Evolutionary conservation across 1,284 basidiomycete species (phyloP).

Genomic region (Pseudozyma sp.): DNA sequence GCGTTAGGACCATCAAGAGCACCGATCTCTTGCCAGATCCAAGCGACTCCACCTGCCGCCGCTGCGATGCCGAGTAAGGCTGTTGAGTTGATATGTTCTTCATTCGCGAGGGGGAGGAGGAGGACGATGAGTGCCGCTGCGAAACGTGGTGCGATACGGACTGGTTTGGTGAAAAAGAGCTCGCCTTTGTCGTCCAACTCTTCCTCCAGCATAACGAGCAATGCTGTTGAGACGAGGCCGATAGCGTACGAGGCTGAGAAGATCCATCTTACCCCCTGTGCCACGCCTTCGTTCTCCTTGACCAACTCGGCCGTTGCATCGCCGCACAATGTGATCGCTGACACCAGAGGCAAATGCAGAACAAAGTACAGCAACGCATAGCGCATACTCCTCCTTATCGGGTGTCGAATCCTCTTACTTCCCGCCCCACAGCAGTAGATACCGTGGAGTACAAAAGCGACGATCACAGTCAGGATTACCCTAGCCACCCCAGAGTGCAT

Average conservation of each 20-base stretch:
- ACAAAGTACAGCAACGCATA: slow-evolving; percentile 42
- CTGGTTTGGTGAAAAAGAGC: slow-evolving; percentile 45
- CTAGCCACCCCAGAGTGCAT: slow-evolving; percentile 49
- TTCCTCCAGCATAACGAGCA: slow-evolving; percentile 52
- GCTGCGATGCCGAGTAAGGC: slow-evolving; percentile 50
- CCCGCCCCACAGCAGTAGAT: slow-evolving; percentile 51
- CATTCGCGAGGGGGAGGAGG: slow-evolving; percentile 52
- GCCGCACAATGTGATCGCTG: slow-evolving; percentile 58
- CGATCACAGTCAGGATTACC: slow-evolving; percentile 43
- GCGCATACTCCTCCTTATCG: slow-evolving; percentile 37
- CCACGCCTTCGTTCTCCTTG: slow-evolving; percentile 42
- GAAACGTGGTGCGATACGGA: slow-evolving; percentile 47
- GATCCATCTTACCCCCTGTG: slow-evolving; percentile 53
- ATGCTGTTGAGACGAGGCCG: slow-evolving; percentile 45
- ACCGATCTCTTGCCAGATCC: slow-evolving; percentile 54
- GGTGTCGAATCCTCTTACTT: slow-evolving; percentile 44
- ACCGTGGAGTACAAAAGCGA: slow-evolving; percentile 53
- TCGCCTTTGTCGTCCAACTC: slow-evolving; percentile 52
- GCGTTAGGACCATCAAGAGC: slow-evolving; percentile 60
- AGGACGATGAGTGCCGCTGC: slow-evolving; percentile 44
- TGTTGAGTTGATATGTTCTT: slow-evolving; percentile 33
- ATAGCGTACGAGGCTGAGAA: slow-evolving; percentile 50
- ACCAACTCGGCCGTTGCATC: slow-evolving; percentile 56
- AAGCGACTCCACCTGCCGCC: slow-evolving; percentile 20
- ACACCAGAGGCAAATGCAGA: slow-evolving; percentile 54